phyloP scores from a whole-genome alignment of 2,329 filamentous ascomycete genomes.

The Fusarium sp. region DNA sequence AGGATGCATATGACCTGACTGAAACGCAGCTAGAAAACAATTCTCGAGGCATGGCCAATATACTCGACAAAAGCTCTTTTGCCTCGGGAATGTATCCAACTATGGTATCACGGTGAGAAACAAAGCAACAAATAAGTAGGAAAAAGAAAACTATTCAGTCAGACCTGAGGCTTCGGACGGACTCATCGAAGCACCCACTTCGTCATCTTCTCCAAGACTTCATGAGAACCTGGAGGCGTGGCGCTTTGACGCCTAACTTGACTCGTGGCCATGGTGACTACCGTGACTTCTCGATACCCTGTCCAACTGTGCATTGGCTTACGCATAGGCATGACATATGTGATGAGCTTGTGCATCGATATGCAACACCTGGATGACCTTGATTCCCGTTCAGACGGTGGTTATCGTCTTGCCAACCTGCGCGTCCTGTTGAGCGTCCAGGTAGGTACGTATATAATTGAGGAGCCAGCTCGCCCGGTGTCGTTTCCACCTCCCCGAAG shows the following conservation, averaged over 20 bases:
- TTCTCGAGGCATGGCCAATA: constrained; percentile 12
- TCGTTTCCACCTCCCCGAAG: not conserved
- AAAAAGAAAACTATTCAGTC: constrained; percentile 1
- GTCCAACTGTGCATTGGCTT: constrained; percentile 8
- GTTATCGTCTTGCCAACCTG: constrained; percentile 3
- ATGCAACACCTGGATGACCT: constrained; percentile 1
- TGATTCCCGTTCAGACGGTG: constrained; percentile 6
- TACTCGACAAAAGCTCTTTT: not conserved
- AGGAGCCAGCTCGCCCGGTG: not conserved
- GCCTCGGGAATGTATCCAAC: not conserved
- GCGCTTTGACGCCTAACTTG: constrained; percentile 25
- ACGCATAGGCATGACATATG: constrained; percentile 23
- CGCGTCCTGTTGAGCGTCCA: too few species aligned
- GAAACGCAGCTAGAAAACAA: constrained; percentile 41
- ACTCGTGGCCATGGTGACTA: constrained; percentile 21
- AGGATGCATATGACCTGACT: constrained; percentile 35
- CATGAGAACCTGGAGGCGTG: constrained; percentile 24
- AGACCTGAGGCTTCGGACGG: constrained; percentile 14
- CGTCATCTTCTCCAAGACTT: constrained; percentile 41
- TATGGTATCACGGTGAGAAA: constrained; percentile 1
- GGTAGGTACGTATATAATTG: too few species aligned
- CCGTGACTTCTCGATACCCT: not conserved
- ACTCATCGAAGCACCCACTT: constrained; percentile 28
- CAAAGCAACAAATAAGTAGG: constrained; percentile 1
- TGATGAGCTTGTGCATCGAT: constrained; percentile 23